phyloP scores from a whole-genome alignment of 1,139 yeast genomes.

The Magnusiomyces ingens region DNA sequence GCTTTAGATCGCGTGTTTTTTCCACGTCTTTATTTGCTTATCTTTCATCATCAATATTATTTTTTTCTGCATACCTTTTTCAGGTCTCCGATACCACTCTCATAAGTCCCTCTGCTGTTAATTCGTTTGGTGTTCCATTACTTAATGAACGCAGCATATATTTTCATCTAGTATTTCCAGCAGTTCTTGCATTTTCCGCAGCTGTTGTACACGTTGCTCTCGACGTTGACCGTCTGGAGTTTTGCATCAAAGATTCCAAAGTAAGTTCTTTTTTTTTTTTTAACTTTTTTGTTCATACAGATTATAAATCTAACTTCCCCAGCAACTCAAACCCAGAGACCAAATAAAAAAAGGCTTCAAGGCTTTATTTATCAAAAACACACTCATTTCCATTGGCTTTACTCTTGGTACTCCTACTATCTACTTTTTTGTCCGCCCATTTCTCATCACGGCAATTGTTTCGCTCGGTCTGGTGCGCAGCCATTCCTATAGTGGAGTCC shows the following conservation, averaged over 20 bases:
- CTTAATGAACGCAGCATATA: constrained; percentile 59
- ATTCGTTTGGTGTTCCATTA: constrained; percentile 44
- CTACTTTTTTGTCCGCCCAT: constrained; percentile 41
- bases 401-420: constrained; percentile 40
- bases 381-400: constrained; percentile 34
- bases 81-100: constrained; percentile 25
- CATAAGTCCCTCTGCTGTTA: constrained; percentile 17
- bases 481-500: constrained; percentile 35
- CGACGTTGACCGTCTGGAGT: constrained; percentile 55
- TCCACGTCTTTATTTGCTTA: constrained; percentile 37
- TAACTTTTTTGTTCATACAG: neutral
- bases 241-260: neutral
- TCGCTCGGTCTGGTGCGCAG: constrained; percentile 29
- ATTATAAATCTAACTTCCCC: too few species aligned
- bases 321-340: too few species aligned
- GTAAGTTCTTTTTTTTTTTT: neutral
- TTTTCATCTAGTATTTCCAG: constrained; percentile 38
- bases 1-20: constrained; percentile 41
- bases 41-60: constrained; percentile 36
- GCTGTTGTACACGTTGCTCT: constrained; percentile 47
- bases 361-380: constrained; percentile 24
- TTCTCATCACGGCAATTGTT: constrained; percentile 40
- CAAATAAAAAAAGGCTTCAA: too few species aligned
- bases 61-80: constrained; percentile 33
- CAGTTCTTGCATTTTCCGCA: constrained; percentile 43